Evolutionary conservation across 208 protist species (phyloP), one percentile per base, ranked within the genome.

Genomic region (Borovskyia barvae): DNA sequence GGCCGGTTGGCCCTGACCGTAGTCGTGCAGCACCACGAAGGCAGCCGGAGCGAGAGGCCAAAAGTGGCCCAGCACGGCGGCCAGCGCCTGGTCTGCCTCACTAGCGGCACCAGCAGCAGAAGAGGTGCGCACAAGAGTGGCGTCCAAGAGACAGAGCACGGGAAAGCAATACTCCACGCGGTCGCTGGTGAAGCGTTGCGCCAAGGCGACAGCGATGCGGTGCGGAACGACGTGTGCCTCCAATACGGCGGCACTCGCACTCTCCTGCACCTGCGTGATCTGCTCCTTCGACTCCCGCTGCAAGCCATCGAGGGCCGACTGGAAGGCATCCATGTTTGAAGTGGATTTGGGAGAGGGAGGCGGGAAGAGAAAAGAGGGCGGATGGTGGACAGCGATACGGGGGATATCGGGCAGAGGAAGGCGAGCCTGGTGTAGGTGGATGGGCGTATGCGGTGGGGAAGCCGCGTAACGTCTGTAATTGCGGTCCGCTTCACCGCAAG

Each of bases 81-180:
- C 35, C 37, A 71, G 60, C 22, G 60, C 58, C 46, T 61, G 57
- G 41, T 67, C 65, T 22, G 43, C 33, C 53, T 67, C 54, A 39
- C 54, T 42, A 25, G 53, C 40, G 28, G 51, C 41, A 24, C 41
- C 15, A 0, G 50, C 46, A 7, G 43, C 41, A 9, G 61, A 29
- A 14, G 40, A 7, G 7, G 53, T 70, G 41, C 64, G 64, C n/a
- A 55, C 50, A 9, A 81, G 61, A 54, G 82, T 71, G 1, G 79
- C 78, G 35, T 94, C 87, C 2, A 94, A 22, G 24, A 91, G 55
- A 35, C 83, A 94, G 26, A 94, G 64, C 12, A 87, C 72, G 6
- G 87, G 81, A 68, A 80, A 94, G 49, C 68, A 72, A 11, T 25
- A 42, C 22, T 37, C 49, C 12, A 91, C 69, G 19, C 80, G 56